phyloP scores from a whole-genome alignment of 2,329 filamentous ascomycete species.

The Cadophora sp. region DNA sequence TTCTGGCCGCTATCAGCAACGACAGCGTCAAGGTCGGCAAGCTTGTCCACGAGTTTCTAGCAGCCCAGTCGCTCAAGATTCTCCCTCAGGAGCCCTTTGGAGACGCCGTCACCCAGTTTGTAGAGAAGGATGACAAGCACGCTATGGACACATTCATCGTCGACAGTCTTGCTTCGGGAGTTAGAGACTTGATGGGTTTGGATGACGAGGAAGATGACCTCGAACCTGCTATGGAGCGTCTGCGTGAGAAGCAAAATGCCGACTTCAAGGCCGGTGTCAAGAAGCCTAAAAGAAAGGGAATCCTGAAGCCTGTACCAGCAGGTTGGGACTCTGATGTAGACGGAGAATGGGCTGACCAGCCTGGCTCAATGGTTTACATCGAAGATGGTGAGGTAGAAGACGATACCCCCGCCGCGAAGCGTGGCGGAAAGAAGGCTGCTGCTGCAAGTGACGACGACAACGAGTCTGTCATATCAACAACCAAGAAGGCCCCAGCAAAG shows the following conservation, averaged over 20 bases:
- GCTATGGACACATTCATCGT: constrained; percentile 84
- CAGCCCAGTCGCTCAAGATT: constrained; percentile 88
- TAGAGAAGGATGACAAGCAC: constrained; percentile 94
- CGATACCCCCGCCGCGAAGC: constrained; percentile 44
- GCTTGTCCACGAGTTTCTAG: constrained; percentile 86
- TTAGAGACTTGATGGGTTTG: constrained; percentile 71
- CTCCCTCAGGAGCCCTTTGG: constrained; percentile 91
- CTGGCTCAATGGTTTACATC: constrained; percentile 42
- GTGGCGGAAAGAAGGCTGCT: constrained; percentile 46
- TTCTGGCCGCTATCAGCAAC: constrained; percentile 65
- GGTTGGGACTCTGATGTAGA: constrained; percentile 91
- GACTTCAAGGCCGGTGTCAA: constrained; percentile 69
- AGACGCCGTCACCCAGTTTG: constrained; percentile 90
- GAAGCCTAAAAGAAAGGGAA: constrained; percentile 59
- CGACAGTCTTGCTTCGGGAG: constrained; percentile 72
- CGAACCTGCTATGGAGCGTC: constrained; percentile 74
- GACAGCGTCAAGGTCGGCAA: constrained; percentile 88
- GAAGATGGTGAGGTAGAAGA: constrained; percentile 52
- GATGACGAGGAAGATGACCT: constrained; percentile 76
- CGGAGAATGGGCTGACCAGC: constrained; percentile 79
- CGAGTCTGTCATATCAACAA: constrained; percentile 46
- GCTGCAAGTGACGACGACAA: constrained; percentile 65
- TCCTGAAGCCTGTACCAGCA: constrained; percentile 77
- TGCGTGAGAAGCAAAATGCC: constrained; percentile 73
- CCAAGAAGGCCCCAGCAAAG: constrained; percentile 47